phyloP scores from a whole-genome alignment of 345 rosid genomes.

The Arabis hirsuta region DNA sequence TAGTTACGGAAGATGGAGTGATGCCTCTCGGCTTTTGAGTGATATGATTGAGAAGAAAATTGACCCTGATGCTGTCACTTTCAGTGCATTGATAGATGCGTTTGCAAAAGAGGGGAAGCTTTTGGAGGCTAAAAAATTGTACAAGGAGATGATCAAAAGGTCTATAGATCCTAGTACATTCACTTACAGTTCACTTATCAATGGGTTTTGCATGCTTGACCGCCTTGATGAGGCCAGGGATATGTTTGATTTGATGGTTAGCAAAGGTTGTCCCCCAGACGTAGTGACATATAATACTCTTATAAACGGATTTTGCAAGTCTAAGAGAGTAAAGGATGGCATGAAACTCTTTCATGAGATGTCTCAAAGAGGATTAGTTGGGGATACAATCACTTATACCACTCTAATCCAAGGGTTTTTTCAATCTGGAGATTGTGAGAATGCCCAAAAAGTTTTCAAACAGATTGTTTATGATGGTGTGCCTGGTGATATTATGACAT shows the following conservation, averaged over 20 bases:
- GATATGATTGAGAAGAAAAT: not conserved
- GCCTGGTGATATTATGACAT: not conserved
- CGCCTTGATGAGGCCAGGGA: not conserved
- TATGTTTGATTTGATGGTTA: not conserved
- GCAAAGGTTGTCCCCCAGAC: not conserved
- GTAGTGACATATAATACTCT: not conserved
- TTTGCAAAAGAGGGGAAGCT: slow-evolving; percentile 9
- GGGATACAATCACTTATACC: not conserved
- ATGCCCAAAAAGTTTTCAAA: not conserved
- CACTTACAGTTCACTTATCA: not conserved
- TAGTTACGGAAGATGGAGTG: slow-evolving; percentile 4
- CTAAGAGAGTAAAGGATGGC: not conserved
- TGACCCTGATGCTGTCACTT: not conserved
- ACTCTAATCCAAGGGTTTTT: not conserved
- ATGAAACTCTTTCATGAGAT: not conserved
- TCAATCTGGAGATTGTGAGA: not conserved
- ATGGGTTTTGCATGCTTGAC: not conserved
- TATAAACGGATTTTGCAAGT: not conserved
- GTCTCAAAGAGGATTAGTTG: not conserved
- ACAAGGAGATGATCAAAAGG: not conserved
- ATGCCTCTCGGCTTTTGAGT: not conserved
- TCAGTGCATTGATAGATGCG: not conserved
- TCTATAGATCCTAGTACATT: not conserved
- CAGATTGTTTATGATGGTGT: not conserved
- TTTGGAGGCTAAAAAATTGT: not conserved